Conservation (phyloP, 164 flowering plant genomes). For the Macadamia integrifolia region DNA sequence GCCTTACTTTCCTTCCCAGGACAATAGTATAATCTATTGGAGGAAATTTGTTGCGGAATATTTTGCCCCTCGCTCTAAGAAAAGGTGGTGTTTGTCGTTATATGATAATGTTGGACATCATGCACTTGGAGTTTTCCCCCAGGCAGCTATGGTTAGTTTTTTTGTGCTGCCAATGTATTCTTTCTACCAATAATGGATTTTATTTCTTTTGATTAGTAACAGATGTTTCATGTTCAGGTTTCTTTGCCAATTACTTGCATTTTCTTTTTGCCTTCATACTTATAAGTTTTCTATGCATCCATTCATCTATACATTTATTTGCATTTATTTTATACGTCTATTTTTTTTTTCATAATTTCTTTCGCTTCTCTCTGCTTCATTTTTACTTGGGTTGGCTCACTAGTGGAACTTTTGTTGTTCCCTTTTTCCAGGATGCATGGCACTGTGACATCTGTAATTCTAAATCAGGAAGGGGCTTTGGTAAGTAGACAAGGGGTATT, state of each 20-base stretch:
- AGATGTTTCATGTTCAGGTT: no score
- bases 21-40: conserved; percentile 82
- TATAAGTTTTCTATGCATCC: background rate
- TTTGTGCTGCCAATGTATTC: background rate
- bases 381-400: background rate
- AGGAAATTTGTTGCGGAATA: conserved; percentile 91
- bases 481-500: conserved; percentile 33
- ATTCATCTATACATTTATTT: background rate
- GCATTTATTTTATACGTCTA: background rate
- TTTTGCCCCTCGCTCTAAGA: conserved; percentile 90
- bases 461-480: conserved; percentile 51
- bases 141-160: conserved; percentile 72
- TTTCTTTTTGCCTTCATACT: background rate
- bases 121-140: conserved; percentile 94
- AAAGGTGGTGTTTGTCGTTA: conserved; percentile 90
- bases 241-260: background rate
- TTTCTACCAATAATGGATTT: background rate
- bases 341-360: background rate
- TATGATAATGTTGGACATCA: conserved; percentile 93
- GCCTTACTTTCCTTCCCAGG: conserved; percentile 31
- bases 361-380: background rate
- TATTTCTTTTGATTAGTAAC: no score
- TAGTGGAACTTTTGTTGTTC: conserved; percentile 1
- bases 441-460: conserved; percentile 49
- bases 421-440: conserved; percentile 68